These are phyloP conservation scores for Mortierella sp. DNA, from an alignment of 371 early-diverging fungal genomes.

Conservation along the genomic window DNA sequence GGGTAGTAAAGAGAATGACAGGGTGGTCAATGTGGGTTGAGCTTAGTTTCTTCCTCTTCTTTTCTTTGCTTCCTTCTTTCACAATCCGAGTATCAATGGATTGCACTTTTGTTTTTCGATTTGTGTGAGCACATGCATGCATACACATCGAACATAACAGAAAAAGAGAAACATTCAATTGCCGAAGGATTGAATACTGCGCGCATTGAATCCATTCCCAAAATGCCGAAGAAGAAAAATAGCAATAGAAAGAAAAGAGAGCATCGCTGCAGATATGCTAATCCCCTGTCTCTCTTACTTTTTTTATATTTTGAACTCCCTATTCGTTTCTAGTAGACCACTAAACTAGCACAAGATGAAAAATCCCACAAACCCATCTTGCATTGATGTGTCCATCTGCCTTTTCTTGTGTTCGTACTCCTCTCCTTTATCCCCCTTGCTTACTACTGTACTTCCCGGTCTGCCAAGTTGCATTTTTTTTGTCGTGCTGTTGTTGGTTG, in stretches of 20 bases:
- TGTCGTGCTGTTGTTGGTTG: neutral
- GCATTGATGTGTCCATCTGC: neutral
- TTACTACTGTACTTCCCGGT: neutral
- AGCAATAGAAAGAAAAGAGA: neutral
- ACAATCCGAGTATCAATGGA: neutral
- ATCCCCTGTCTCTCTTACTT: neutral
- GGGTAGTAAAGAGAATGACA: neutral
- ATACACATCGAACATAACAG: neutral
- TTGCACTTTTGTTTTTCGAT: neutral
- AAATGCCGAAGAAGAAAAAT: neutral
- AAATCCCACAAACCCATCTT: slow-evolving; percentile 3
- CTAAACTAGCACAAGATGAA: neutral
- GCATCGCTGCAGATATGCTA: neutral
- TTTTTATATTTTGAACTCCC: neutral
- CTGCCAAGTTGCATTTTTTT: neutral
- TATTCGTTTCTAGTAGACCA: neutral
- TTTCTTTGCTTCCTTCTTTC: neutral
- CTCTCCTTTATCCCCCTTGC: neutral
- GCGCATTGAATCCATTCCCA: neutral
- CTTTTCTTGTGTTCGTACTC: neutral
- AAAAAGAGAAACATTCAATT: neutral
- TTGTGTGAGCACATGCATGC: neutral
- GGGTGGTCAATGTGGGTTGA: neutral
- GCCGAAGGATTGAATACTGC: neutral
- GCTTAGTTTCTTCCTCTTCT: neutral